These are phyloP conservation scores for Parathielavia appendiculata DNA, from an alignment of 495 filamentous ascomycete species.

Conservation along the genomic window DNA sequence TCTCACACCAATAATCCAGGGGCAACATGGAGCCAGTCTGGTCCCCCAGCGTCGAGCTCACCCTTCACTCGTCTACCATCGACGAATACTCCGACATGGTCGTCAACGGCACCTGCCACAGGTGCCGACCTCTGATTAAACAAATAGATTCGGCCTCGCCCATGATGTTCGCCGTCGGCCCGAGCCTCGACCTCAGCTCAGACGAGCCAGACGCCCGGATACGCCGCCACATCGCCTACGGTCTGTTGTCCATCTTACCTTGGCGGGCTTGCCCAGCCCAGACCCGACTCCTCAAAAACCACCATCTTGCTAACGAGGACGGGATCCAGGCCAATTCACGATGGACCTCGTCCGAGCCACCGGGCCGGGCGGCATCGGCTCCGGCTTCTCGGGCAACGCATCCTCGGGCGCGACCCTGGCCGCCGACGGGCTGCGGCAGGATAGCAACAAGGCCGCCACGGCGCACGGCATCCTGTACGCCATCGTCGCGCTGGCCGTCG, in stretches of 20 bases:
- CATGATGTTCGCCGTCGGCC: slow-evolving; percentile 56
- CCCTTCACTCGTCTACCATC: slow-evolving; percentile 32
- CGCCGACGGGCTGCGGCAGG: slow-evolving; percentile 21
- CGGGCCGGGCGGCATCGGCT: slow-evolving; percentile 28
- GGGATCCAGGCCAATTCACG: slow-evolving; percentile 40
- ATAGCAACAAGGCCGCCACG: slow-evolving; percentile 22
- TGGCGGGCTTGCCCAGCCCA: too few species aligned
- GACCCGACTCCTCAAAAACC: neutral
- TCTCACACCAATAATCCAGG: slow-evolving; percentile 4
- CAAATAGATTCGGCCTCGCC: slow-evolving; percentile 31
- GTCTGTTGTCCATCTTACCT: neutral
- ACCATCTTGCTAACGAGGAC: neutral
- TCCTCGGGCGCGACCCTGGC: slow-evolving; percentile 18
- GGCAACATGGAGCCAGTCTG: slow-evolving; percentile 48
- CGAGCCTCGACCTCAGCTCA: slow-evolving; percentile 27
- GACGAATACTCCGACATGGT: slow-evolving; percentile 25
- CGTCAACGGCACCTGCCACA: slow-evolving; percentile 46
- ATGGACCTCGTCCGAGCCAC: slow-evolving; percentile 50
- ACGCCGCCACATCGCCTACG: slow-evolving; percentile 51
- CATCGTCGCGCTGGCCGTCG: slow-evolving; percentile 47
- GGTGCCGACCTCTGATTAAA: slow-evolving; percentile 41
- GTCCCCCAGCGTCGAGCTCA: slow-evolving; percentile 36
- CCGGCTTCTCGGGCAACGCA: neutral
- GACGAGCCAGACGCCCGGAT: slow-evolving; percentile 42
- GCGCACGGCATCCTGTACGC: slow-evolving; percentile 52